A percentile compares a stretch with the other conserved stretches of the same genome.
Evolutionary conservation across 2,329 filamentous ascomycete genomes (phyloP).

Genomic region (Nemania serpens): DNA sequence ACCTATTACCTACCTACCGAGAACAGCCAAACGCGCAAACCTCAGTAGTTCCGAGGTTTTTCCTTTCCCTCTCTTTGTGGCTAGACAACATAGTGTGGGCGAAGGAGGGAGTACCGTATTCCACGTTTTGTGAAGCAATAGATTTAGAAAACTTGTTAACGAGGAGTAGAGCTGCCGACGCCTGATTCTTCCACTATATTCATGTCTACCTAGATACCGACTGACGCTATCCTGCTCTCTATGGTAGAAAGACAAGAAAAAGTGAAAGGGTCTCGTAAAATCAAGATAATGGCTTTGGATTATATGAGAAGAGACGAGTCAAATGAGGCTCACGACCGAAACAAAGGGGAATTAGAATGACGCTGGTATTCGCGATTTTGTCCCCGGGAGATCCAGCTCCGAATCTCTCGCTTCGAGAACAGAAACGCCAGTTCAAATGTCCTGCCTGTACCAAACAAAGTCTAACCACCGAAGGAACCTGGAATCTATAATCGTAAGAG

Average conservation of each 20-base stretch:
- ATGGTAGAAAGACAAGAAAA: neutral
- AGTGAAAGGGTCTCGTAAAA: neutral
- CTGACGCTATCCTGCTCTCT: neutral
- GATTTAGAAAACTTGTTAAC: too few relatives aligned
- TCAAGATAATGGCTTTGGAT: neutral
- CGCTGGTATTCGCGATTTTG: conserved; percentile 29
- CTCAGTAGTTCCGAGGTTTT: too few relatives aligned
- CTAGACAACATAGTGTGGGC: too few relatives aligned
- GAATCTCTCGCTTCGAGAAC: conserved; percentile 28
- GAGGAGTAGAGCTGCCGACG: too few relatives aligned
- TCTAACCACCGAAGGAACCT: conserved; percentile 40
- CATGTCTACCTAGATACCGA: too few relatives aligned
- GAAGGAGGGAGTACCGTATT: too few relatives aligned
- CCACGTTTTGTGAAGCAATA: too few relatives aligned
- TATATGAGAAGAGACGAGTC: conserved; percentile 1
- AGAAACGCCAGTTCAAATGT: conserved; percentile 24
- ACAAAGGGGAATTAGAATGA: conserved; percentile 14
- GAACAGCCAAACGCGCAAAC: too few relatives aligned
- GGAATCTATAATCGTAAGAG: conserved; percentile 39
- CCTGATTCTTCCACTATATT: too few relatives aligned
- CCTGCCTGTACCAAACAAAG: conserved; percentile 34
- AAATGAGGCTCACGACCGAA: conserved; percentile 3
- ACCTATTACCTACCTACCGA: too few relatives aligned
- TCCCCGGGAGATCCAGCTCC: conserved; percentile 19
- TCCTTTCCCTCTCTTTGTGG: too few relatives aligned